phyloP scores from a whole-genome alignment of 1,284 basidiomycete species.

The Rugosomyces carneus region DNA sequence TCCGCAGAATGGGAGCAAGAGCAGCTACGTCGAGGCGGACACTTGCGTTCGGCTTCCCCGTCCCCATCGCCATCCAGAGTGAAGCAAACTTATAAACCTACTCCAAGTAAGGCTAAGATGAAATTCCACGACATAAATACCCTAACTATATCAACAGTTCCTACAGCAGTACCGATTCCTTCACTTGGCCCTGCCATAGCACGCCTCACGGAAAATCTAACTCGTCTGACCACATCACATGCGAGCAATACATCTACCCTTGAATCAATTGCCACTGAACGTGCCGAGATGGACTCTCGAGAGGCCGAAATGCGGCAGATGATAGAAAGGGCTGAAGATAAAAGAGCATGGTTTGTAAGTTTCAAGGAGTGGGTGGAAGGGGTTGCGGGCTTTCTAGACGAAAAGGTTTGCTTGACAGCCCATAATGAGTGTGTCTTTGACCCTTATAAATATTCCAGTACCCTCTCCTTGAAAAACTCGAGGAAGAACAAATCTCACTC shows the following conservation, averaged over 20 bases:
- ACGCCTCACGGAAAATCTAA: constrained; percentile 58
- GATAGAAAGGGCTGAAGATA: constrained; percentile 74
- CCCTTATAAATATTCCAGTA: constrained; percentile 42
- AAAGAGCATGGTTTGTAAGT: constrained; percentile 81
- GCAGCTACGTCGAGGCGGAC: constrained; percentile 76
- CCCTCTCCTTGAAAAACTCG: constrained; percentile 80
- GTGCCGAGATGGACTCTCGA: constrained; percentile 63
- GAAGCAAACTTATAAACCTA: constrained; percentile 64
- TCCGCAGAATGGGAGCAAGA: constrained; percentile 87
- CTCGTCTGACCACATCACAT: constrained; percentile 67
- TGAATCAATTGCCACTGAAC: constrained; percentile 59
- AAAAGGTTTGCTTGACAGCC: constrained; percentile 59
- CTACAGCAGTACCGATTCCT: constrained; percentile 52
- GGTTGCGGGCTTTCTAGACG: constrained; percentile 84
- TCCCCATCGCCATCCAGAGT: constrained; percentile 24
- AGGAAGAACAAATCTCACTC: constrained; percentile 72
- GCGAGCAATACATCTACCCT: constrained; percentile 58
- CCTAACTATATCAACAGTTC: constrained; percentile 41
- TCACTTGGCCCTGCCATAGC: constrained; percentile 49
- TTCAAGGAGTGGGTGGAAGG: constrained; percentile 87
- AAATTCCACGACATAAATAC: not conserved
- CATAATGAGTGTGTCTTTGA: not conserved
- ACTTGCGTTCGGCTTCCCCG: constrained; percentile 20
- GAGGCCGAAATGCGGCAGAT: constrained; percentile 78
- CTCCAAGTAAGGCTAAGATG: constrained; percentile 54